Percentiles rank a stretch among this genome's conserved stretches.
These are phyloP conservation scores for Backusella luteola DNA, from an alignment of 192 early-diverging fungal species.

Conservation along the genomic window DNA sequence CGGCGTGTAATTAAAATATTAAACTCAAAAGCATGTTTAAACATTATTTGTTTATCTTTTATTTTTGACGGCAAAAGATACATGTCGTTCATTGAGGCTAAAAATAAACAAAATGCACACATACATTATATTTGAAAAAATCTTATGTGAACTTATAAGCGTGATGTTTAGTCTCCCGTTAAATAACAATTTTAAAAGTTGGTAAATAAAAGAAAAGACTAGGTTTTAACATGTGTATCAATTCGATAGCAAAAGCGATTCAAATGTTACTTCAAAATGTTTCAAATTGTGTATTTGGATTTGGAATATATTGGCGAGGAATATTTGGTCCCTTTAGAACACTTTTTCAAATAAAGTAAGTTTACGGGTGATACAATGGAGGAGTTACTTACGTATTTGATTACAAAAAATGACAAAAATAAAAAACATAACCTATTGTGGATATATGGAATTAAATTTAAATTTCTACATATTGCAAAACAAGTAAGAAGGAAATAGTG, in stretches of 20 bases:
- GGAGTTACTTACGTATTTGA: background rate
- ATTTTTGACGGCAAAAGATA: background rate
- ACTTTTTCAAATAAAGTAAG: background rate
- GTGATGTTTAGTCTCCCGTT: too few species aligned
- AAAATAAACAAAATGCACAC: background rate
- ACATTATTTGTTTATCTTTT: background rate
- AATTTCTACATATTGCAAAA: too few species aligned
- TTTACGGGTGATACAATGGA: background rate
- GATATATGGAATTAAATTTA: too few species aligned
- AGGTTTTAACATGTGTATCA: too few species aligned
- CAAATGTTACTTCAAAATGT: too few species aligned
- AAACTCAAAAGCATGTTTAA: background rate
- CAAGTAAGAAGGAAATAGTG: too few species aligned
- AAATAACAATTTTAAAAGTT: too few species aligned
- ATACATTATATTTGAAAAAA: too few species aligned
- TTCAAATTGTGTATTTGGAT: background rate
- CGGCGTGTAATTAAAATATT: background rate
- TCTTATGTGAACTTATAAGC: too few species aligned
- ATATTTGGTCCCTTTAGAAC: background rate
- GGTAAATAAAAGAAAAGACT: too few species aligned
- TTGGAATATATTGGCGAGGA: background rate
- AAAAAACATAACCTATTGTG: too few species aligned
- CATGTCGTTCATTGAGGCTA: background rate
- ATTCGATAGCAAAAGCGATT: too few species aligned
- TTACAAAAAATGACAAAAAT: background rate